Evolutionary conservation across 78 protist species (phyloP).

Genomic region (Pelomyxa schiedti): DNA sequence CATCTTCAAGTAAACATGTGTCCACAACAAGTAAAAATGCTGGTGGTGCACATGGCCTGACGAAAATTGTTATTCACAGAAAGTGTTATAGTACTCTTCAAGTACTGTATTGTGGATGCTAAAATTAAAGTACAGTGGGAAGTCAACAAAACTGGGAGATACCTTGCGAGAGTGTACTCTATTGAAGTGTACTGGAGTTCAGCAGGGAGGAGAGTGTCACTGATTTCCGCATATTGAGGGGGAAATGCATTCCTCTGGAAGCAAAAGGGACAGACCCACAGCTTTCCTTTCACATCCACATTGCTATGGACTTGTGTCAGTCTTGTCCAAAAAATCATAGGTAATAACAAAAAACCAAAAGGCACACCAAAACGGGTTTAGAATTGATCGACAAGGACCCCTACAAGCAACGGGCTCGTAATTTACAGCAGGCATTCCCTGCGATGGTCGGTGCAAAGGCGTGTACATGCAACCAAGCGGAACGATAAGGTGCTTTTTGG

Average conservation of each 20-base stretch:
- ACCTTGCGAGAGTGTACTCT: slow-evolving; percentile 62
- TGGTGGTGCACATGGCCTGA: slow-evolving; percentile 51
- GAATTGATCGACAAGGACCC: slow-evolving; percentile 58
- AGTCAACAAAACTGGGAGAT: no score
- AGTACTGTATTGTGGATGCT: neutral
- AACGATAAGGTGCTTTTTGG: slow-evolving; percentile 70
- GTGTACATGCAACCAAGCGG: slow-evolving; percentile 88
- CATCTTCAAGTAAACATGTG: slow-evolving; percentile 68
- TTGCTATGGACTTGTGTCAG: slow-evolving; percentile 8
- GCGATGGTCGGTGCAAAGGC: slow-evolving; percentile 77
- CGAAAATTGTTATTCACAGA: neutral
- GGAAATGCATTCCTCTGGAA: slow-evolving; percentile 82
- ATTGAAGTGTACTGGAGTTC: slow-evolving; percentile 79
- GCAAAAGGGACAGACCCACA: slow-evolving; percentile 88
- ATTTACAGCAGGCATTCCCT: slow-evolving; percentile 34
- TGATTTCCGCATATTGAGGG: slow-evolving; percentile 63
- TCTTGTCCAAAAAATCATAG: neutral
- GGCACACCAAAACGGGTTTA: slow-evolving; percentile 82
- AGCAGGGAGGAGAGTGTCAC: slow-evolving; percentile 68
- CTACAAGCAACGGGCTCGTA: slow-evolving; percentile 84
- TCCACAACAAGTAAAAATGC: slow-evolving; percentile 83
- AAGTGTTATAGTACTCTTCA: neutral
- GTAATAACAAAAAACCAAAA: neutral
- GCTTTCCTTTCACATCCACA: slow-evolving; percentile 48
- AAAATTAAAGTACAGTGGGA: no score